phyloP scores from a whole-genome alignment of 805 yeast species.

The Candida tallmaniae region DNA sequence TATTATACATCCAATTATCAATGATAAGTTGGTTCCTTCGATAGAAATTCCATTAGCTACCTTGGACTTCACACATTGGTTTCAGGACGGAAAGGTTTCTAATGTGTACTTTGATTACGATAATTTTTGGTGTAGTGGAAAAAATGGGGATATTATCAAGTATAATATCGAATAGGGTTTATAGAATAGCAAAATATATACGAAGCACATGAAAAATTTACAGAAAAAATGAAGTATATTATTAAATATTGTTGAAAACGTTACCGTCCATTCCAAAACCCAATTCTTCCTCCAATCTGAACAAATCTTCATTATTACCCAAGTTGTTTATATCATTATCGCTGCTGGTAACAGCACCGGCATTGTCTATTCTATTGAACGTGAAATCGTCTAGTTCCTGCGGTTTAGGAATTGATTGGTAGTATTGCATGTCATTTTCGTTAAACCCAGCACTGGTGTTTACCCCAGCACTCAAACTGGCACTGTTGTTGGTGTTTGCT shows the following conservation, averaged over 20 bases:
- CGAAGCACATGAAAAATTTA: not conserved
- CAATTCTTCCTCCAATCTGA: slow-evolving; percentile 39
- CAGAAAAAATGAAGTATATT: not conserved
- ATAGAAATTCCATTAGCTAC: slow-evolving; percentile 31
- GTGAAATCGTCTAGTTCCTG: slow-evolving; percentile 40
- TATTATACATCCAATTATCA: slow-evolving; percentile 33
- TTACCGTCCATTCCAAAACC: slow-evolving; percentile 43
- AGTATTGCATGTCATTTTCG: slow-evolving; percentile 23
- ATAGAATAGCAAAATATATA: not conserved
- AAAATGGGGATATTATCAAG: slow-evolving; percentile 37
- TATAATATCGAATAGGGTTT: slow-evolving; percentile 19
- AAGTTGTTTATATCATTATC: slow-evolving; percentile 8
- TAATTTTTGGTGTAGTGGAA: slow-evolving; percentile 35
- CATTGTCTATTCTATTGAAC: slow-evolving; percentile 11
- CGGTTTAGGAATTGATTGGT: slow-evolving; percentile 38
- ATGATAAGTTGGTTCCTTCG: slow-evolving; percentile 35
- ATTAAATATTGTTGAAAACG: slow-evolving; percentile 9
- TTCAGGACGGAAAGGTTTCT: slow-evolving; percentile 33
- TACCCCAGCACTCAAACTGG: slow-evolving; percentile 15
- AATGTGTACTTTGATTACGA: slow-evolving; percentile 24
- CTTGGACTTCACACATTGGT: slow-evolving; percentile 29
- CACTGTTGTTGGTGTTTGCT: slow-evolving; percentile 13
- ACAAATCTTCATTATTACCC: slow-evolving; percentile 23
- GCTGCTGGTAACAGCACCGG: too few species aligned
- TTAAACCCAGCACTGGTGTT: slow-evolving; percentile 14